Conservation (phyloP, 768 basidiomycete genomes). For the Pholiota microspora region DNA sequence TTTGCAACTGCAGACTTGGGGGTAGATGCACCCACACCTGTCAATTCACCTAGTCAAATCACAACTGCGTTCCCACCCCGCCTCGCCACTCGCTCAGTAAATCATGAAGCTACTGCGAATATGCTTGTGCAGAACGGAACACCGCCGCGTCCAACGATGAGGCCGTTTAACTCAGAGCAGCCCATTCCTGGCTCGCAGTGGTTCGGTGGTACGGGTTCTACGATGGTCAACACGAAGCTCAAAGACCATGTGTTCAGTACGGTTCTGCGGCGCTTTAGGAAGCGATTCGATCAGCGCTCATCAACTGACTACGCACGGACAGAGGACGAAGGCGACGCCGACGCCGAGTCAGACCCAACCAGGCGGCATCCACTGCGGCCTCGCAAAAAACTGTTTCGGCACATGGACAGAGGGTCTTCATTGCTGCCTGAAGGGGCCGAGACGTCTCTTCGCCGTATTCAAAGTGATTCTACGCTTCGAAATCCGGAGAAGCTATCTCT, state of each 20-base stretch:
- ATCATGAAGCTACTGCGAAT: conserved; percentile 9
- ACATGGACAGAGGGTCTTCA: conserved; percentile 36
- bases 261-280: conserved; percentile 72
- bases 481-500: conserved; percentile 30
- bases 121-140: conserved; percentile 31
- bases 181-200: conserved; percentile 43
- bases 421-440: conserved; percentile 35
- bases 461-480: conserved; percentile 56
- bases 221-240: conserved; percentile 88
- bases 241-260: conserved; percentile 96
- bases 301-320: conserved; percentile 35
- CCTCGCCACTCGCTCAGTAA: conserved; percentile 16
- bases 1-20: conserved; percentile 36
- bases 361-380: conserved; percentile 19
- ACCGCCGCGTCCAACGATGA: conserved; percentile 33
- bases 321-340: conserved; percentile 53
- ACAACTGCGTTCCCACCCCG: conserved; percentile 29
- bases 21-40: conserved; percentile 47
- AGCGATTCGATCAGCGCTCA: conserved; percentile 44
- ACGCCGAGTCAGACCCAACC: conserved; percentile 25
- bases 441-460: conserved; percentile 56
- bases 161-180: conserved; percentile 41
- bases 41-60: conserved; percentile 42
- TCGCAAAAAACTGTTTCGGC: conserved; percentile 41
- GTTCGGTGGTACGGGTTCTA: conserved; percentile 91